A percentile compares a stretch with the other conserved stretches of the same genome.
phyloP scores from a whole-genome alignment of 1,284 basidiomycete genomes.

The Tilletiaria anomala region DNA sequence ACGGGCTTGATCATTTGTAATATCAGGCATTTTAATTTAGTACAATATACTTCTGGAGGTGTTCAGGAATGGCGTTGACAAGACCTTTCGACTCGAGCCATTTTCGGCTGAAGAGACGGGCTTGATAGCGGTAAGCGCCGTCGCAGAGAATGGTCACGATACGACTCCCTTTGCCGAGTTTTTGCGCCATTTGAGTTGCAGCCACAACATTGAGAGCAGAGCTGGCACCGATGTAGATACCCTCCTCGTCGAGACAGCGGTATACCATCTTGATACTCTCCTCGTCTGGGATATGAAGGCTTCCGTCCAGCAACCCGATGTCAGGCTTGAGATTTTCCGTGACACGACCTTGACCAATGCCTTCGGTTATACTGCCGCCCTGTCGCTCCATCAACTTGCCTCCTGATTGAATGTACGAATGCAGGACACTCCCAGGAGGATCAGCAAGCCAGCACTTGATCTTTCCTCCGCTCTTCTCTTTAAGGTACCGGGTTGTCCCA shows the following conservation, averaged over 20 bases:
- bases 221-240: slow-evolving; percentile 89
- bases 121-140: slow-evolving; percentile 93
- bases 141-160: slow-evolving; percentile 85
- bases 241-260: slow-evolving; percentile 77
- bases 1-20: too few species aligned
- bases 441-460: slow-evolving; percentile 89
- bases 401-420: slow-evolving; percentile 69
- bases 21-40: slow-evolving; percentile 43
- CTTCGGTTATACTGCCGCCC: slow-evolving; percentile 83
- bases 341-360: slow-evolving; percentile 91
- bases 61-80: slow-evolving; percentile 61
- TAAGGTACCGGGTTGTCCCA: slow-evolving; percentile 68
- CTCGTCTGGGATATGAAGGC: slow-evolving; percentile 72
- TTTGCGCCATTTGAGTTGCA: slow-evolving; percentile 70
- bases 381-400: slow-evolving; percentile 60
- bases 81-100: slow-evolving; percentile 81
- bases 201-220: slow-evolving; percentile 91
- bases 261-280: slow-evolving; percentile 89
- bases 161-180: slow-evolving; percentile 63
- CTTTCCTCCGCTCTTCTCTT: slow-evolving; percentile 65
- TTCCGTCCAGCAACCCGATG: slow-evolving; percentile 62
- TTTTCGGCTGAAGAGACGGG: slow-evolving; percentile 79
- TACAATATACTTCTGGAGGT: slow-evolving; percentile 79
- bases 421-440: slow-evolving; percentile 84
- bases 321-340: slow-evolving; percentile 86